Percentiles rank a stretch among this genome's conserved stretches.
Evolutionary conservation across 2,329 filamentous ascomycete species (phyloP).

Genomic region (Huntiella savannae): DNA sequence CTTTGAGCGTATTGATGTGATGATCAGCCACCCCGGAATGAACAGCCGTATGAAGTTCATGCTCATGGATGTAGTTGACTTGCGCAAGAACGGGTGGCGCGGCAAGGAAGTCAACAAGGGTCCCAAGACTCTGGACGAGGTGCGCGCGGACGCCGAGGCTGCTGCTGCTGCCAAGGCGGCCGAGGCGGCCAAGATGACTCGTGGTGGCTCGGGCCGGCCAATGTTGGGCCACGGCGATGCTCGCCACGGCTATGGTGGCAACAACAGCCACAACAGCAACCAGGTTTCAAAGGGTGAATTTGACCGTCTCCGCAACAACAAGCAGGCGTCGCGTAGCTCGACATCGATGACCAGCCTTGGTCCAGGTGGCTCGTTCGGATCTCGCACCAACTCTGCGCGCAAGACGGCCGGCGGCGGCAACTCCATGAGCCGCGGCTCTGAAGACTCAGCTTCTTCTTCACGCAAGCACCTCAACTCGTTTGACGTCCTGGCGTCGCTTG

Average conservation of each 20-base stretch:
- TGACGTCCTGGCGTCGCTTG: slow-evolving; percentile 51
- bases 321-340: slow-evolving; percentile 26
- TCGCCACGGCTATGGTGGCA: slow-evolving; percentile 45
- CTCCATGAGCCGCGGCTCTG: slow-evolving; percentile 51
- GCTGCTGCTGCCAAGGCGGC: slow-evolving; percentile 59
- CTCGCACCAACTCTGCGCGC: slow-evolving; percentile 79
- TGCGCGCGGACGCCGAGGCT: slow-evolving; percentile 66
- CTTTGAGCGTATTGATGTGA: slow-evolving; percentile 70
- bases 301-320: slow-evolving; percentile 53
- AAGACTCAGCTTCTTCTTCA: slow-evolving; percentile 75
- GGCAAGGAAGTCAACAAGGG: slow-evolving; percentile 87
- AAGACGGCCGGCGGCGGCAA: slow-evolving; percentile 53
- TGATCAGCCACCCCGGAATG: slow-evolving; percentile 62
- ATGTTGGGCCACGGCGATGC: slow-evolving; percentile 69
- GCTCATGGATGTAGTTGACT: slow-evolving; percentile 83
- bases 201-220: slow-evolving; percentile 49
- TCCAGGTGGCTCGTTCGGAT: slow-evolving; percentile 70
- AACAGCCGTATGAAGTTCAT: slow-evolving; percentile 86
- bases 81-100: slow-evolving; percentile 58
- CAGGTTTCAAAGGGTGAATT: slow-evolving; percentile 84
- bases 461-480: slow-evolving; percentile 89
- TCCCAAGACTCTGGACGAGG: slow-evolving; percentile 87
- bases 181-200: slow-evolving; percentile 27
- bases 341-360: slow-evolving; percentile 51
- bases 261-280: slow-evolving; percentile 55